phyloP scores from a whole-genome alignment of 116 monocot species.

The Phalaenopsis hybrid region DNA sequence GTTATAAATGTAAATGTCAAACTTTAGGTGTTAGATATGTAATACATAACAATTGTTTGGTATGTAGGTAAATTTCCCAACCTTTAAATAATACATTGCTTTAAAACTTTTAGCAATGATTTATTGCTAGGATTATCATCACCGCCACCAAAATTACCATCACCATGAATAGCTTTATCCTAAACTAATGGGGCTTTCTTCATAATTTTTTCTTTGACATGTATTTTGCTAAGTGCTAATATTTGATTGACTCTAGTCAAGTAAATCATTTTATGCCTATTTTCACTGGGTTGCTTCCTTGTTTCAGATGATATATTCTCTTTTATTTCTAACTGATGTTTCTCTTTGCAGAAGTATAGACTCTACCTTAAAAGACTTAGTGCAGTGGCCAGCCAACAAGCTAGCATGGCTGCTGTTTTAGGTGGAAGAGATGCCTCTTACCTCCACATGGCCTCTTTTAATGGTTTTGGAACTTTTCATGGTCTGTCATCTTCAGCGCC shows the following conservation, averaged over 20 bases:
- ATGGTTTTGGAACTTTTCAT: constrained; percentile 44
- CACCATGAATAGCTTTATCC: not conserved
- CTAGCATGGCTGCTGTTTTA: constrained; percentile 56
- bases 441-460: constrained; percentile 43
- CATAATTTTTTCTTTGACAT: not conserved
- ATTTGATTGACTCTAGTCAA: not conserved
- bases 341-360: constrained; percentile 71
- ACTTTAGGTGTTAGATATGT: too few species aligned
- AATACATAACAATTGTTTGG: too few species aligned
- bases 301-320: not conserved
- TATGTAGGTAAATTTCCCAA: too few species aligned
- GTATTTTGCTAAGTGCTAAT: not conserved
- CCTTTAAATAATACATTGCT: too few species aligned
- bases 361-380: constrained; percentile 76
- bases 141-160: not conserved
- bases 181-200: not conserved
- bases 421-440: constrained; percentile 60
- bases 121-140: not conserved
- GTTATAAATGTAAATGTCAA: too few species aligned
- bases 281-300: not conserved
- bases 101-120: not conserved
- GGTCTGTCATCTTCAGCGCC: constrained; percentile 27
- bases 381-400: constrained; percentile 74
- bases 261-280: not conserved
- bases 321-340: not conserved